Base-by-base conservation (phyloP, 2,329 filamentous ascomycete genomes). In the Orbilia quercus region DNA sequence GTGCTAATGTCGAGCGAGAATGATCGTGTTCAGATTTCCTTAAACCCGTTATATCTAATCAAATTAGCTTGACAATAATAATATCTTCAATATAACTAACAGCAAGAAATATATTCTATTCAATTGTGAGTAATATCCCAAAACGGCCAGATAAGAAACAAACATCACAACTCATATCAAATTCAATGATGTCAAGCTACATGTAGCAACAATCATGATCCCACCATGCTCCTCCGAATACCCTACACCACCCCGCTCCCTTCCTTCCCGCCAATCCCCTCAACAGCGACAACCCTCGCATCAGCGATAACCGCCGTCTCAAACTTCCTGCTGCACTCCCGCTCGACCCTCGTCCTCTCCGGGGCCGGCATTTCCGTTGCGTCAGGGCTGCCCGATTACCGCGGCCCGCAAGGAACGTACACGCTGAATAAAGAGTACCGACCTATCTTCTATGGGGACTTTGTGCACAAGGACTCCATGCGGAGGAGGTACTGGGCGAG, bases 351-450 rank as follows among this genome's bases (percentile, higher is more conserved):
- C 25, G 81, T 91, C 14, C 82, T 91, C 42, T 89, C 93, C 0
- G 95, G 95, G 9, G 95, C 95, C 1, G 95, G 95, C 1, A 90
- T 99, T 55, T 96, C 92, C 1, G 94, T 98, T 7, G 91, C 93
- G 2, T 96, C 92, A 9, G 95, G 95, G 0, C 85, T 99, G 31
- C 90, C 94, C 28, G 95, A 99, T 81, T 99, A 99, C 80, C 85
- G 95, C 63, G 95, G 95, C 18, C 85, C 87, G 55, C 91, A 93
- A 76, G 95, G 95, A 74, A 98, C 94, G 7, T 99, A 99, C 80
- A 89, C 92, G 45, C 85, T 95, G 78, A 98, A 98, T 82, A 92
- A 91, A 82, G 88, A 87, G 12, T 97, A 96, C 79, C 88, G 91
- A 1, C 95, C 94, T 31, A 96, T 96, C 76, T 99, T 96, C 82